Percentiles rank a stretch among this genome's conserved stretches.
Conservation (phyloP, 306 rosid species). For the Urtica urens region DNA sequence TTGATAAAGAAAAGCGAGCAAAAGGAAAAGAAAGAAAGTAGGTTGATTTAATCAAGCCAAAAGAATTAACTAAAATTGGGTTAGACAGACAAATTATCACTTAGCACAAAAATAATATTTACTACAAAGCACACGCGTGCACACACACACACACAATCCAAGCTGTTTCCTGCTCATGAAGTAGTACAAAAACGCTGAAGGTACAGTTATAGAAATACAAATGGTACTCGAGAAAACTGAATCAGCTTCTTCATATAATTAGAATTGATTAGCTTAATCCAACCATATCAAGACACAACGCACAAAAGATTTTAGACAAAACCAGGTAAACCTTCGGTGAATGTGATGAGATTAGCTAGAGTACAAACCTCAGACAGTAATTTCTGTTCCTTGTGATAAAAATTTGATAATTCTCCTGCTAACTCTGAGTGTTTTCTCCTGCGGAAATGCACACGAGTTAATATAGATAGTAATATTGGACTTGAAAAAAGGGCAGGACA, state of each 20-base stretch:
- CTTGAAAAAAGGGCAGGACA: too few relatives aligned
- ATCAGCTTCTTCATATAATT: not conserved
- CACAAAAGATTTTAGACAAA: not conserved
- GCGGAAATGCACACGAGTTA: too few relatives aligned
- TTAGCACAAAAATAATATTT: too few relatives aligned
- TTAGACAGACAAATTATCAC: too few relatives aligned
- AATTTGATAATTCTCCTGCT: conserved; percentile 80
- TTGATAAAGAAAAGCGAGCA: not conserved
- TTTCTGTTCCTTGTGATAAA: conserved; percentile 72
- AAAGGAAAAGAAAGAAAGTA: not conserved
- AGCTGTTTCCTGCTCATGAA: too few relatives aligned
- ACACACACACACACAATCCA: too few relatives aligned
- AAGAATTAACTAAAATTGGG: too few relatives aligned
- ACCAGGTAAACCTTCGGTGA: not conserved
- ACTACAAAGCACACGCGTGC: too few relatives aligned
- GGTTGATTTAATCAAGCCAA: too few relatives aligned
- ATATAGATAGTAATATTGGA: too few relatives aligned
- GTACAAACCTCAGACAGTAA: conserved; percentile 70
- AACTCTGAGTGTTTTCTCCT: conserved; percentile 95
- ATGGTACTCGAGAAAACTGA: not conserved
- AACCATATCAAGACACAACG: not conserved
- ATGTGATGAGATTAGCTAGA: not conserved
- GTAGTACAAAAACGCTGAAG: not conserved
- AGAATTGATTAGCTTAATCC: not conserved
- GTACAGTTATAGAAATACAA: not conserved